Evolutionary conservation across 352 stramenopile species (phyloP).

Genomic region (Phytophthora syringae): DNA sequence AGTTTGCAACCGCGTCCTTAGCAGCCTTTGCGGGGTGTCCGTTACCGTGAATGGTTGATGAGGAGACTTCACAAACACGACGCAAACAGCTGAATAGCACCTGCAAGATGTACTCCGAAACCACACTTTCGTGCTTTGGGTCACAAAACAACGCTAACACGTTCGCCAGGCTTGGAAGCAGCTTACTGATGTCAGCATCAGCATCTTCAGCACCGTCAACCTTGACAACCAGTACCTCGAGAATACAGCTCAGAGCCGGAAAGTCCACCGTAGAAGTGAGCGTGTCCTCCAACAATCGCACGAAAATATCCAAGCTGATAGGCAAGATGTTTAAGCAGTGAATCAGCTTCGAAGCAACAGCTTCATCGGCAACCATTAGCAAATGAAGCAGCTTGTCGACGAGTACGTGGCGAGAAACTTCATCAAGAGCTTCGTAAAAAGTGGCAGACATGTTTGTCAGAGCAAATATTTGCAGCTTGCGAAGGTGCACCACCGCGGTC

Average conservation of each 20-base stretch:
- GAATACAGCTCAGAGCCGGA: conserved; percentile 69
- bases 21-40: conserved; percentile 23
- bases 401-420: conserved; percentile 53
- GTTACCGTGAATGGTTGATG: conserved; percentile 14
- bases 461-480: conserved; percentile 52
- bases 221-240: conserved; percentile 82
- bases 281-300: conserved; percentile 57
- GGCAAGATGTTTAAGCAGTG: conserved; percentile 57
- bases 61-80: conserved; percentile 61
- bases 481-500: conserved; percentile 34
- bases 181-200: conserved; percentile 34
- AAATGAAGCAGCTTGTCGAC: conserved; percentile 58
- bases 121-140: conserved; percentile 50
- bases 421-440: conserved; percentile 60
- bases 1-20: conserved; percentile 13
- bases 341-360: conserved; percentile 64
- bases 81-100: conserved; percentile 80
- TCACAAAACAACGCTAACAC: conserved; percentile 69
- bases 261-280: conserved; percentile 37
- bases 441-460: conserved; percentile 44
- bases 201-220: conserved; percentile 51
- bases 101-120: conserved; percentile 86
- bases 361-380: conserved; percentile 67
- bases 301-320: conserved; percentile 61
- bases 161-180: conserved; percentile 64